These are phyloP conservation scores for Kodamaea suecica DNA, from an alignment of 1,139 yeast genomes.

Conservation along the genomic window DNA sequence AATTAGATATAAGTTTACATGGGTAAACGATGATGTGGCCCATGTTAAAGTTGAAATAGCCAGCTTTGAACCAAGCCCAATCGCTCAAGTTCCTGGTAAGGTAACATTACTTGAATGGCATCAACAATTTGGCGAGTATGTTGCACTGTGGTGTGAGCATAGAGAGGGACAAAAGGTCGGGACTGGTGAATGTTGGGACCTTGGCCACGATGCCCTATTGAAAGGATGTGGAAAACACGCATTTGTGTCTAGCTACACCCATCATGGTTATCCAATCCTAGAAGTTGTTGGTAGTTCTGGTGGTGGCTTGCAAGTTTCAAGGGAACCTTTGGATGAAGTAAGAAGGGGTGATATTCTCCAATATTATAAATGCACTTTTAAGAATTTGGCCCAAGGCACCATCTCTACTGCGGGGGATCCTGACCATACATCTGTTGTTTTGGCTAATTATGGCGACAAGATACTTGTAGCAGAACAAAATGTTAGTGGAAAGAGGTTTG, in stretches of 20 bases:
- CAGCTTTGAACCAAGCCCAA: conserved; percentile 52
- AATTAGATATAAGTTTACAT: conserved; percentile 42
- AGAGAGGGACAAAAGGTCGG: conserved; percentile 57
- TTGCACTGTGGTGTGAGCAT: conserved; percentile 64
- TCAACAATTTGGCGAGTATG: conserved; percentile 47
- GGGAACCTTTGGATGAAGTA: conserved; percentile 32
- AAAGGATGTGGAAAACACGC: conserved; percentile 64
- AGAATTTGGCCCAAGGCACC: conserved; percentile 24
- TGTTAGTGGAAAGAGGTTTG: conserved; percentile 49
- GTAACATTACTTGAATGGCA: conserved; percentile 40
- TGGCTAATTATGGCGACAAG: conserved; percentile 29
- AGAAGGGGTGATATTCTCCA: conserved; percentile 45
- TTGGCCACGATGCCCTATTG: conserved; percentile 61
- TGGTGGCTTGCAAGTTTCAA: conserved; percentile 17
- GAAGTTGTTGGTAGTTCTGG: conserved; percentile 29
- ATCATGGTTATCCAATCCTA: conserved; percentile 58
- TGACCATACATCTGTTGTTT: conserved; percentile 64
- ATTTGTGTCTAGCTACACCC: conserved; percentile 50
- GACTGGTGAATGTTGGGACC: conserved; percentile 77
- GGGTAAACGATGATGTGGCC: conserved; percentile 33
- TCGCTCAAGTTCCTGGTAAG: conserved; percentile 32
- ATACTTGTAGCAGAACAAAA: conserved; percentile 60
- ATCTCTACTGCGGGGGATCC: conserved; percentile 53
- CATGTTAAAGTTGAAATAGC: conserved; percentile 28
- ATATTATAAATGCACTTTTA: conserved; percentile 43